Evolutionary conservation across 805 yeast species (phyloP).

Genomic region (Saturnispora halmiae): DNA sequence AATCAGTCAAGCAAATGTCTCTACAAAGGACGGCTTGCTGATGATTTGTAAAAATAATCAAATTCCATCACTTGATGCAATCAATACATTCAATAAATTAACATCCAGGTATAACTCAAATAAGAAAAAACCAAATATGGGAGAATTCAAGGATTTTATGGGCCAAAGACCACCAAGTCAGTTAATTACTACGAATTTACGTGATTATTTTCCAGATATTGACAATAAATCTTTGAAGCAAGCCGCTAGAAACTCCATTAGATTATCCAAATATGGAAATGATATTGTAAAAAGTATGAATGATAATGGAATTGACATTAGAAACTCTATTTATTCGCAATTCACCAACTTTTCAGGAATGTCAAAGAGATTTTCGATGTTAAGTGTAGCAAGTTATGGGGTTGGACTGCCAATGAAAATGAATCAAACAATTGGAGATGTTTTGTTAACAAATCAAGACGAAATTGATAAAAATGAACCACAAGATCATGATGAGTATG

Average conservation of each 20-base stretch:
- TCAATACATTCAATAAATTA: constrained; percentile 40
- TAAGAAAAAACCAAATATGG: constrained; percentile 3
- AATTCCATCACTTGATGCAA: constrained; percentile 52
- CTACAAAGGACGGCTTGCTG: constrained; percentile 19
- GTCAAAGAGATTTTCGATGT: constrained; percentile 20
- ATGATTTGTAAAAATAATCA: constrained; percentile 59
- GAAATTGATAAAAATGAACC: constrained; percentile 22
- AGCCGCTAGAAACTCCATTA: constrained; percentile 74
- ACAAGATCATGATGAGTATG: constrained; percentile 13
- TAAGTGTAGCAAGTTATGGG: constrained; percentile 25
- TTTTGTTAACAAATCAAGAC: constrained; percentile 47
- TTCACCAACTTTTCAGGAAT: constrained; percentile 11
- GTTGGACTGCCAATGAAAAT: constrained; percentile 23
- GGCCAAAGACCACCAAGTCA: constrained; percentile 94
- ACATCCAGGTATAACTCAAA: background rate
- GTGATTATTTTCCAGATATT: constrained; percentile 87
- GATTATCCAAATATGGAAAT: constrained; percentile 50
- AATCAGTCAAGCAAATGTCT: background rate
- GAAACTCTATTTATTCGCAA: constrained; percentile 21
- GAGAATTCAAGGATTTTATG: constrained; percentile 34
- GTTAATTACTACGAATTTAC: constrained; percentile 77
- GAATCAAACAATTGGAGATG: constrained; percentile 54
- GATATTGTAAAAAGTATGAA: constrained; percentile 16
- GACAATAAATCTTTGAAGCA: constrained; percentile 61
- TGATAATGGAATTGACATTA: constrained; percentile 8